Percentiles rank a stretch among this genome's conserved stretches.
phyloP scores from a whole-genome alignment of 2,329 filamentous ascomycete genomes.

The Diaporthe citriasiana region DNA sequence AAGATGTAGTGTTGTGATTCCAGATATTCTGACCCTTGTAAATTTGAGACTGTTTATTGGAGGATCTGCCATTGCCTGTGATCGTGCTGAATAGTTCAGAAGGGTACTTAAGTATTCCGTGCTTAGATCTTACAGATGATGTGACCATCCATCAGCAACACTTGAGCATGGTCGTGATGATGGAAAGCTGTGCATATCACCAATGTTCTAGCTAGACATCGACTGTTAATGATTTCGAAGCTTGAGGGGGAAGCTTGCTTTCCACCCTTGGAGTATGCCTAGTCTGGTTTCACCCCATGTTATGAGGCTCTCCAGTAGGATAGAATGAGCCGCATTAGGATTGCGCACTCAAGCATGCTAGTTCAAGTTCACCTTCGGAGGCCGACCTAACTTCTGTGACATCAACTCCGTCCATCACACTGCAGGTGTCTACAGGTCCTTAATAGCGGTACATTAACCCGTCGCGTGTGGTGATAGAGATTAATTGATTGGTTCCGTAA shows the following conservation, averaged over 20 bases:
- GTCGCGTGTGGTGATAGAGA: neutral
- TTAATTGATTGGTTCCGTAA: neutral
- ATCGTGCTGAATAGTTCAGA: neutral
- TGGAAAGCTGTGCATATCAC: neutral
- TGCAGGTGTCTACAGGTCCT: neutral
- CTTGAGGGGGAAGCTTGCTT: neutral
- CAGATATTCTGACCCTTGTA: too few species aligned
- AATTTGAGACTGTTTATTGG: neutral
- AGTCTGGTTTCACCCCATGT: slow-evolving; percentile 20
- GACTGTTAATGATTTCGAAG: neutral
- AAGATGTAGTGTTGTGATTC: too few species aligned
- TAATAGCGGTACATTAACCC: neutral
- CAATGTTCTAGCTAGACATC: neutral
- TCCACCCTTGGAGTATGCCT: neutral
- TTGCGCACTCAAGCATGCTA: neutral
- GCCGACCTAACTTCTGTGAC: neutral
- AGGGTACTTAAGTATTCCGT: neutral
- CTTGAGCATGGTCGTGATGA: neutral
- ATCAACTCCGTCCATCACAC: neutral
- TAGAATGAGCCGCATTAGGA: neutral
- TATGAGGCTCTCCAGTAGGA: neutral
- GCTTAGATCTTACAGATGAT: neutral
- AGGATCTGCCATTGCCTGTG: too few species aligned
- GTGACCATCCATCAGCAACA: neutral
- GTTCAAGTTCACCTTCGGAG: neutral